Base-by-base conservation (phyloP, 106 monocot genomes). In the Dendrobium huoshanense region DNA sequence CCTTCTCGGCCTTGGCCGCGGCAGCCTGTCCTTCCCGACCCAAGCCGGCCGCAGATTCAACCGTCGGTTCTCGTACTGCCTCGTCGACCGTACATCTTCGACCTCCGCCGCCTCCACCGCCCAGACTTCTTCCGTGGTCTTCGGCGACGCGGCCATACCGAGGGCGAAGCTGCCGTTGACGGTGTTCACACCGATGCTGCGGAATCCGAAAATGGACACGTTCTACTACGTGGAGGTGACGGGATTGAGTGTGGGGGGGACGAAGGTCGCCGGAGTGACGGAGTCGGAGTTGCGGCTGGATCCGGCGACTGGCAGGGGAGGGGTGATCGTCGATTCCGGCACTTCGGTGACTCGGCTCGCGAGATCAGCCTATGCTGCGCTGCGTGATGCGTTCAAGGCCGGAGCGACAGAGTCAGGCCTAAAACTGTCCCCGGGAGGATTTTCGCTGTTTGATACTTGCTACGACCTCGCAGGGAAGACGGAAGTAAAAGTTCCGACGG, bases 241-340 rank as follows among this genome's bases (percentile, higher is more conserved):
- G 0, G 93, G 89, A 1, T 48, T 93, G 64, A 95, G 95, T 83
- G 90, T 95, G 9, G 95, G 93, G 15, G 95, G 95, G 27, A 17
- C 78, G 41, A 81, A 79, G 9, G 88, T 96, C 5, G n/a, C 88
- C 15, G 90, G 95, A 9, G 68, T 87, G 7, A 17, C 44, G 9
- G 80, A 67, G 29, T 75, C 87, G 6, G 83, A 88, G 75, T 85
- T 93, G 29, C 70, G 47, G 40, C 84, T 96, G 40, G 88, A 96
- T 68, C 89, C 86, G 64, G 64, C 78, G 45, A 89, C 91, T 0
- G 93, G 95, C 17, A 72, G 82, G 29, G 93, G 95, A 13, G 93
- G 93, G 15, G 95, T 96, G 80, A 93, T 96, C 45, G 90, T 96
- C 11, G 93, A 96, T 82, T 96, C 95, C 43, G 95, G 95, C 41